Evolutionary conservation across 2,329 filamentous ascomycete genomes (phyloP).

Genomic region (Ascochyta pisi): DNA sequence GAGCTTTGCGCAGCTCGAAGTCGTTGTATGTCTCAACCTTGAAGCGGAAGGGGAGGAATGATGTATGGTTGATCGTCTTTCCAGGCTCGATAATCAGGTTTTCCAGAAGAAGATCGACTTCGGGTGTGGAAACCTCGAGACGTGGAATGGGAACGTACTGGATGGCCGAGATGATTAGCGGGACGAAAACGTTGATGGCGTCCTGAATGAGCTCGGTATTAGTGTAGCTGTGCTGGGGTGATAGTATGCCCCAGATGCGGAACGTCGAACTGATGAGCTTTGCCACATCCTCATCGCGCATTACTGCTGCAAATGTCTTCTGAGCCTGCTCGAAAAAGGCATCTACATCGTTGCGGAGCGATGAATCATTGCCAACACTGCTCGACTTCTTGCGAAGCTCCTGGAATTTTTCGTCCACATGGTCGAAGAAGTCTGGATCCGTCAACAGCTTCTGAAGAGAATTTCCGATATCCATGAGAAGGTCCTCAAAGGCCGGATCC

Average conservation of each 20-base stretch:
- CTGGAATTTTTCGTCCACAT: constrained; percentile 70
- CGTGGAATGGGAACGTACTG: constrained; percentile 91
- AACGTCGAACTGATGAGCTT: constrained; percentile 71
- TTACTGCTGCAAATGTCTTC: constrained; percentile 70
- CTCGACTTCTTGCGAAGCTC: constrained; percentile 64
- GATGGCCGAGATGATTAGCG: constrained; percentile 75
- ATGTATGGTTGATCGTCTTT: constrained; percentile 80
- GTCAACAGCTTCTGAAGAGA: constrained; percentile 82
- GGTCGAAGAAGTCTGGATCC: constrained; percentile 84
- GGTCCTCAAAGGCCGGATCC: constrained; percentile 81
- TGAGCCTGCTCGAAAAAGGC: constrained; percentile 73
- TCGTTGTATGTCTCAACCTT: constrained; percentile 86
- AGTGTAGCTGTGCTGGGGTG: constrained; percentile 66
- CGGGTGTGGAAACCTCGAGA: constrained; percentile 83
- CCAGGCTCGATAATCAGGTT: constrained; percentile 92
- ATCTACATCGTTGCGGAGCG: constrained; percentile 75
- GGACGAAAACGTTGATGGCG: constrained; percentile 79
- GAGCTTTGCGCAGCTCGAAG: constrained; percentile 81
- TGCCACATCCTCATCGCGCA: constrained; percentile 74
- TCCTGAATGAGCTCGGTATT: constrained; percentile 79
- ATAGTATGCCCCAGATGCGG: constrained; percentile 74
- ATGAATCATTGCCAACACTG: constrained; percentile 68
- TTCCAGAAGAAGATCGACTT: constrained; percentile 84
- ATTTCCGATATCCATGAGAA: constrained; percentile 75
- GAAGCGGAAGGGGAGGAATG: constrained; percentile 86